Evolutionary conservation across 306 rosid genomes (phyloP).

Genomic region (Vigna angularis): DNA sequence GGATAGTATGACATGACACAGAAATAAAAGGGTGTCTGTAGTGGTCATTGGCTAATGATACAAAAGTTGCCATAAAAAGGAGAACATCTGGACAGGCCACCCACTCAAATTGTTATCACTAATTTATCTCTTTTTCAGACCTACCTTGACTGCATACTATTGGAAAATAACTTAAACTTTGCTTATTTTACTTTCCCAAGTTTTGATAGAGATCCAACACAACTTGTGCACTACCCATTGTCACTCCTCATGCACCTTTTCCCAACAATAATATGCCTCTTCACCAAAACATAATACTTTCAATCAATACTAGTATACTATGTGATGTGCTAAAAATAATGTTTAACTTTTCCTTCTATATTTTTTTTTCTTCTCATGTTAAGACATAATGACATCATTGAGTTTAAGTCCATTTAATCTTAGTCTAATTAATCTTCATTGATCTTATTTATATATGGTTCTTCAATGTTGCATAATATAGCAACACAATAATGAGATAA

Average conservation of each 20-base stretch:
- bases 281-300: background rate
- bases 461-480: background rate
- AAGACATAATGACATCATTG: too few relatives aligned
- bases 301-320: too few relatives aligned
- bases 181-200: constrained; percentile 33
- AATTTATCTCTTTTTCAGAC: constrained; percentile 32
- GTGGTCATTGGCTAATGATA: constrained; percentile 55
- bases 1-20: constrained; percentile 48
- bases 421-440: too few relatives aligned
- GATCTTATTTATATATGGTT: background rate
- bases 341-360: too few relatives aligned
- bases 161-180: constrained; percentile 50
- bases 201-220: constrained; percentile 39
- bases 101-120: constrained; percentile 44
- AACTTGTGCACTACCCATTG: constrained; percentile 17
- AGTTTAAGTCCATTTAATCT: too few relatives aligned
- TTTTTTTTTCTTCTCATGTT: background rate
- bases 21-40: constrained; percentile 41
- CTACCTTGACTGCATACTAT: constrained; percentile 50
- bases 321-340: too few relatives aligned
- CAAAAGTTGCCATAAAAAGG: constrained; percentile 53
- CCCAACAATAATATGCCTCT: background rate
- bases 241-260: constrained; percentile 9
- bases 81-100: constrained; percentile 50
- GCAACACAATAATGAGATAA: background rate